A percentile compares a stretch with the other conserved stretches of the same genome.
Evolutionary conservation across 768 basidiomycete species (phyloP).

Genomic region (Leccinum truebloodii): DNA sequence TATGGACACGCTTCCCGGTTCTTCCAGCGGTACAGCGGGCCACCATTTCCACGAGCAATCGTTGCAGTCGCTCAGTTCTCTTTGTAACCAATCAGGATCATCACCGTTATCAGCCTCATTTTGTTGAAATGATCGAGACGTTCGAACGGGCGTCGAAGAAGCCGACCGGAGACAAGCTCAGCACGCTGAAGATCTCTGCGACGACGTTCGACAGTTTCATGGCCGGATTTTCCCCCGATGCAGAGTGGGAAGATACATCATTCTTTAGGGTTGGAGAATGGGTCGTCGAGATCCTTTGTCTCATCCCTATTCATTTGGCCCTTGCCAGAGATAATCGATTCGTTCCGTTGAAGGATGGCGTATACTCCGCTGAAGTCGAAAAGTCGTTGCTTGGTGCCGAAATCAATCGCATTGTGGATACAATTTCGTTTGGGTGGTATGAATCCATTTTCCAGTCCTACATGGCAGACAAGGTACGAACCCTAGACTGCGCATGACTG

Average conservation of each 20-base stretch:
- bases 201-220: constrained; percentile 29
- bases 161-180: constrained; percentile 47
- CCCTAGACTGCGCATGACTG: not conserved
- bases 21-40: constrained; percentile 49
- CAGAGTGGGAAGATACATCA: constrained; percentile 33
- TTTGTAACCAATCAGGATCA: constrained; percentile 45
- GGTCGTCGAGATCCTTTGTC: constrained; percentile 59
- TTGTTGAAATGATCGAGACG: constrained; percentile 41
- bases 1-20: constrained; percentile 63
- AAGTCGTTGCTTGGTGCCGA: constrained; percentile 58
- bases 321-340: constrained; percentile 62
- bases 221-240: constrained; percentile 2
- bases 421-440: constrained; percentile 64
- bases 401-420: constrained; percentile 54
- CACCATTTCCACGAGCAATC: constrained; percentile 38
- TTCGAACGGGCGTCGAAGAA: constrained; percentile 56
- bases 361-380: constrained; percentile 50
- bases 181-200: constrained; percentile 35
- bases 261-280: constrained; percentile 54
- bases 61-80: constrained; percentile 36
- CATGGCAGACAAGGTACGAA: constrained; percentile 51
- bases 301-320: constrained; percentile 66
- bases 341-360: constrained; percentile 58
- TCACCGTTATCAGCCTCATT: constrained; percentile 41
- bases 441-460: constrained; percentile 65